Evolutionary conservation across 257 asterid genomes (phyloP).

Genomic region (Solanum chmielewskii): DNA sequence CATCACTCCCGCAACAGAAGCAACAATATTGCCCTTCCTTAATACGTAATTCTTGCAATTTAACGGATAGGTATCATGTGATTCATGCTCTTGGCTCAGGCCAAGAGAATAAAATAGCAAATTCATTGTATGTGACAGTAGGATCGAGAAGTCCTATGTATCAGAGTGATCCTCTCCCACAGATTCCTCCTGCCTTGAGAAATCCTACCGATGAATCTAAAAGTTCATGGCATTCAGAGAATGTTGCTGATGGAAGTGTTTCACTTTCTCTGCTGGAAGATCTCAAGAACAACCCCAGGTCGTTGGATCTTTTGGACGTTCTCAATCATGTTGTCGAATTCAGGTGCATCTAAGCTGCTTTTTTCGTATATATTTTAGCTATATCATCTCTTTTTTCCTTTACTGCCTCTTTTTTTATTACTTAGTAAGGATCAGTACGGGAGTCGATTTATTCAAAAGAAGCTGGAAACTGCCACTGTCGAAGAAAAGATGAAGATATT

Average conservation of each 20-base stretch:
- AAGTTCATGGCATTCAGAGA: slow-evolving; percentile 20
- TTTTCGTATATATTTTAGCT: background rate
- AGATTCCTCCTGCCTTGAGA: slow-evolving; percentile 16
- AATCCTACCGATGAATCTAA: slow-evolving; percentile 25
- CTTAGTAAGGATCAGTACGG: slow-evolving; percentile 84
- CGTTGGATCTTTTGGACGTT: slow-evolving; percentile 59
- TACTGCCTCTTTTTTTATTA: background rate
- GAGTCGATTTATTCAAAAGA: slow-evolving; percentile 91
- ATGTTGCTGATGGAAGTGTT: slow-evolving; percentile 36
- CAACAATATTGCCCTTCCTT: slow-evolving; percentile 37
- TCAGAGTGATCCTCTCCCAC: slow-evolving; percentile 35
- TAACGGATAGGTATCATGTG: slow-evolving; percentile 26
- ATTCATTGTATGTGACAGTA: slow-evolving; percentile 17
- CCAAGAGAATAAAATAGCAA: slow-evolving; percentile 20
- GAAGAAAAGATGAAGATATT: slow-evolving; percentile 70
- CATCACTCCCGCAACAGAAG: slow-evolving; percentile 44
- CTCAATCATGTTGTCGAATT: slow-evolving; percentile 58
- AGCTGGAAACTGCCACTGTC: slow-evolving; percentile 61
- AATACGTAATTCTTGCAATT: slow-evolving; percentile 16
- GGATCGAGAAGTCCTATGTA: slow-evolving; percentile 19
- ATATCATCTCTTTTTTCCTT: background rate
- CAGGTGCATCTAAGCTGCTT: slow-evolving; percentile 38
- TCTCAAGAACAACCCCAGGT: slow-evolving; percentile 51
- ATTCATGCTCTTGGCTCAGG: slow-evolving; percentile 15
- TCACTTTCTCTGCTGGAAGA: slow-evolving; percentile 38